phyloP scores from a whole-genome alignment of 331 rosid genomes.

The Rosa hybrid region DNA sequence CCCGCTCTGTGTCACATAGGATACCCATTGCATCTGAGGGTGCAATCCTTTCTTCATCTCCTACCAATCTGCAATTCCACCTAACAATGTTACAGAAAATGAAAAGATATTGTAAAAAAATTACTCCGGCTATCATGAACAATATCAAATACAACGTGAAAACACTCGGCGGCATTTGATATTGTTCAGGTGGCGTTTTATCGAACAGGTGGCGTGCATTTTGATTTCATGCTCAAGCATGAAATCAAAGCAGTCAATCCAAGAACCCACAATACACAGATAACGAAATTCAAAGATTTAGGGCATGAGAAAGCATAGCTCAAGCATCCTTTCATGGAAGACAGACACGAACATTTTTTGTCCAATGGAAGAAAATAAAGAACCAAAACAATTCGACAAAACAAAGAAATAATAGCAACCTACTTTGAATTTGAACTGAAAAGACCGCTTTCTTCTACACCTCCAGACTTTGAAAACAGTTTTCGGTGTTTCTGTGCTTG shows the following conservation, averaged over 20 bases:
- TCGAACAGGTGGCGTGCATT: constrained; percentile 13
- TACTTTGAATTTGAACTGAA: background rate
- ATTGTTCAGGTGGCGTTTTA: no score
- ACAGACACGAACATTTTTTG: background rate
- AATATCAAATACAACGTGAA: background rate
- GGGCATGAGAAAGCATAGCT: background rate
- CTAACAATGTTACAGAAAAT: background rate
- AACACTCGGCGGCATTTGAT: background rate
- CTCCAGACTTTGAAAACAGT: background rate
- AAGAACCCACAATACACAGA: background rate
- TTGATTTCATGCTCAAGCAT: background rate
- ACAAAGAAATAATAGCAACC: background rate
- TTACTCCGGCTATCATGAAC: background rate
- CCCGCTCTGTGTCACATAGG: constrained; percentile 52
- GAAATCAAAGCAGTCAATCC: background rate
- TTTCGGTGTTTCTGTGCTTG: background rate
- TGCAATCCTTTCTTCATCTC: constrained; percentile 55
- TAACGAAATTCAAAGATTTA: background rate
- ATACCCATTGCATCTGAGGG: constrained; percentile 60
- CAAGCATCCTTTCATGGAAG: background rate
- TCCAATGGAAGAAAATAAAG: no score
- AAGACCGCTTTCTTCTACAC: background rate
- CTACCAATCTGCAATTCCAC: background rate
- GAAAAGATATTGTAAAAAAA: background rate
- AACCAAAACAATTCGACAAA: background rate